These are phyloP conservation scores for Raddia guianensis DNA, from an alignment of 176 grass and related monocot genomes.

Conservation along the genomic window DNA sequence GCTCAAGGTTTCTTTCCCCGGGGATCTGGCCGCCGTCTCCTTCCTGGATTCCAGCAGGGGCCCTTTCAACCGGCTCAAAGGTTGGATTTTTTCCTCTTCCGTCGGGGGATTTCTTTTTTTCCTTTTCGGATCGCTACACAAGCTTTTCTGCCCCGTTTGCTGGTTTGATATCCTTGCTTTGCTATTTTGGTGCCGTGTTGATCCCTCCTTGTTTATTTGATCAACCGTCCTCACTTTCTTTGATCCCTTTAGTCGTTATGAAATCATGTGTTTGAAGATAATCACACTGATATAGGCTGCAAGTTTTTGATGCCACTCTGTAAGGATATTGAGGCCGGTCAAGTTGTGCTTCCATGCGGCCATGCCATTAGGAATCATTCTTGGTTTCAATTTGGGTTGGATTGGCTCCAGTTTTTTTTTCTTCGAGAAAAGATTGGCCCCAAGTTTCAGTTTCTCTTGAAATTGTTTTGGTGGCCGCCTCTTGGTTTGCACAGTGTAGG, in stretches of 20 bases:
- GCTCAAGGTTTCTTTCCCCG: constrained; percentile 59
- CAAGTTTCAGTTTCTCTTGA: background rate
- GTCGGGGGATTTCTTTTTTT: background rate
- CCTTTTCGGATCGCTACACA: background rate
- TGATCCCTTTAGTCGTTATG: background rate
- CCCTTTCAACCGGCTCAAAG: constrained; percentile 57
- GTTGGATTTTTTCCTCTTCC: constrained; percentile 50
- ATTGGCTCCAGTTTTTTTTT: background rate
- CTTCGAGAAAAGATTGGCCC: no score
- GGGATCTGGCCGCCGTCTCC: constrained; percentile 52
- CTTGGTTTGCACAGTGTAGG: constrained; percentile 32
- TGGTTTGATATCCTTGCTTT: background rate
- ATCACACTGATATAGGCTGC: background rate
- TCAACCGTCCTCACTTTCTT: background rate
- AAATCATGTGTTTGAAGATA: background rate
- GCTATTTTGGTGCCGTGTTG: background rate
- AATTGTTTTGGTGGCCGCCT: constrained; percentile 2
- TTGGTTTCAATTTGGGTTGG: background rate
- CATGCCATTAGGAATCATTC: background rate
- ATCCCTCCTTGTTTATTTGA: background rate
- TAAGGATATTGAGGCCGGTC: background rate
- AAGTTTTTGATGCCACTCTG: background rate
- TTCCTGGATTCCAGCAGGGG: constrained; percentile 67
- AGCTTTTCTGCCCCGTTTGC: background rate
- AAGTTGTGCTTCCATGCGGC: background rate